These are phyloP conservation scores for Aurinia saxatilis DNA, from an alignment of 345 rosid species.

Conservation along the genomic window DNA sequence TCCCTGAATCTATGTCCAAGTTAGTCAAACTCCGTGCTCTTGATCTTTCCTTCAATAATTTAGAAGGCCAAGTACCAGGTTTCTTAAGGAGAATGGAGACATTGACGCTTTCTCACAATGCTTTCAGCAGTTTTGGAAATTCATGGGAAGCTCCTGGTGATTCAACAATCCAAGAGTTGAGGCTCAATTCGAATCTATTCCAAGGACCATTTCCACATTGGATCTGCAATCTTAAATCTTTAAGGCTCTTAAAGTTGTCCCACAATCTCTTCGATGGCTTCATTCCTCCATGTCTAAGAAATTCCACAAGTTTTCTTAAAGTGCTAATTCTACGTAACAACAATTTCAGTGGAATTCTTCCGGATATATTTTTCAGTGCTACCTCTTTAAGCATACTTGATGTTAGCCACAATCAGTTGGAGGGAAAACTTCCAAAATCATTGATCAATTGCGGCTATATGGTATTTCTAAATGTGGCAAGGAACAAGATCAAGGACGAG, in stretches of 20 bases:
- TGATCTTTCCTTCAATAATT: not conserved
- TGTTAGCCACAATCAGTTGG: not conserved
- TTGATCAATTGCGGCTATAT: no score
- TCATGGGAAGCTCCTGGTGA: not conserved
- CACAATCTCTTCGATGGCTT: no score
- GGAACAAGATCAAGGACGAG: no score
- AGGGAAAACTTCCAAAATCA: no score
- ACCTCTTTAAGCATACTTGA: not conserved
- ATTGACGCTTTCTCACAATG: not conserved
- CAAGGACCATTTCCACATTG: slow-evolving; percentile 20
- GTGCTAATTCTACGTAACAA: not conserved
- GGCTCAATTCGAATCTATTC: not conserved
- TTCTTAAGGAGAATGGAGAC: not conserved
- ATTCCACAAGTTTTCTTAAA: not conserved
- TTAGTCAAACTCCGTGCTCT: not conserved
- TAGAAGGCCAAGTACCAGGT: not conserved
- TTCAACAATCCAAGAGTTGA: not conserved
- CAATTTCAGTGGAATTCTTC: not conserved
- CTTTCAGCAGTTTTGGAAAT: not conserved
- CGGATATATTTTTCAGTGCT: not conserved
- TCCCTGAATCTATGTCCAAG: not conserved
- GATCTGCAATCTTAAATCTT: slow-evolving; percentile 15
- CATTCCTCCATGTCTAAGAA: no score
- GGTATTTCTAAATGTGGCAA: no score
- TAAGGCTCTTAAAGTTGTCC: not conserved